Evolutionary conservation across 768 basidiomycete species (phyloP), one percentile per base, ranked within the genome.

Genomic region (Fomitopsis serialis): DNA sequence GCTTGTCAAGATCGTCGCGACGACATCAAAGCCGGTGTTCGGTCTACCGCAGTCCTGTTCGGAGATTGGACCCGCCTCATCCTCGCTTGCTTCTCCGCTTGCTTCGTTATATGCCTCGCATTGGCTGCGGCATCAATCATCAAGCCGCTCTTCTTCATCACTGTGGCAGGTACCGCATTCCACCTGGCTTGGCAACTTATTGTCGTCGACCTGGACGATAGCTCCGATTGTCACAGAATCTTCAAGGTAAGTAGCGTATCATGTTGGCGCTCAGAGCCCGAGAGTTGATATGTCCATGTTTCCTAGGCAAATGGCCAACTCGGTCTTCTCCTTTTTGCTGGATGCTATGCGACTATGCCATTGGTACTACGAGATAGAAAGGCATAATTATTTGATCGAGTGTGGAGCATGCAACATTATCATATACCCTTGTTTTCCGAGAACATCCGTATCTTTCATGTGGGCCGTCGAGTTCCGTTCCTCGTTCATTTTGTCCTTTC

Each of bases 1-100:
- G 88, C 86, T 17, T 89, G 85, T 64, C 80, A 89, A 72, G 89
- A 92, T 66, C 83, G 85, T 52, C 68, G 75, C 52, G 89, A n/a
- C n/a, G n/a, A n/a, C n/a, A n/a, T n/a, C n/a, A n/a, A n/a, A n/a
- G n/a, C n/a, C n/a, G n/a, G n/a, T n/a, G 81, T 90, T 37, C 80
- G 82, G 55, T 90, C 87, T 7, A 90, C 86, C 23, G 88, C 89
- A 0, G 77, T 90, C 42, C 74, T 87, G 13, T 88, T 87, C 62
- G 85, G 83, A 13, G 66, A 72, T 2, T 75, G 76, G 66, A 80
- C 87, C 29, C 74, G 78, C 2, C 75, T 80, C 0, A 71, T 87
- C 54, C 75, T 89, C 35, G 64, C 78, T 11, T 53, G 62, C 34
- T 82, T 85, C 59, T 80, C 78, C 0, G 46, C 75, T 3, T 64